Evolutionary conservation across 305 asterid species (phyloP), one percentile per base, ranked within the genome.

Genomic region (Solanum aculeatissimum): DNA sequence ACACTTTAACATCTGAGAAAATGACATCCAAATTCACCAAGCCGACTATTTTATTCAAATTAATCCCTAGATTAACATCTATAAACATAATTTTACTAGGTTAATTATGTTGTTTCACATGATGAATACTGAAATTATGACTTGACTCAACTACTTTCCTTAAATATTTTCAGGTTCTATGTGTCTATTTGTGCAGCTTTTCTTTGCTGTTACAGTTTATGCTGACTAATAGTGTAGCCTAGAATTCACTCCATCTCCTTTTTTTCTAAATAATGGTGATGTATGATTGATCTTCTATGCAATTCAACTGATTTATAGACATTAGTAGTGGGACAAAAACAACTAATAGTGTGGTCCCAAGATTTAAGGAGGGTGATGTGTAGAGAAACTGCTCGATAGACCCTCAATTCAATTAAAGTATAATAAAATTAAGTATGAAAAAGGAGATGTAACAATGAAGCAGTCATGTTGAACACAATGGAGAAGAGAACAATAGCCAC

Each of bases 171-270:
- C 9, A 15, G 21, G 60, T 47, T 72, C 18, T 21, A 7, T 21
- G 38, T 43, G 19, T 72, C 80, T 23, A 43, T 9, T 43, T 21
- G 13, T 72, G 80, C 80, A 21, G 14, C 57, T 45, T 29, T 74
- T 25, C 15, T 72, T 74, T 45, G 81, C 13, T 27, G 58, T 72
- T 43, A 25, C 81, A 45, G 81, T 45, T 45, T 53, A 72, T 74
- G 80, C 14, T 43, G 80, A 45, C 58, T 23, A 55, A 23, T 74
- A 8, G 15, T 15, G 42, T 47, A 74, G 81, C 40, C 15, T 74
- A 74, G 25, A 19, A 15, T 45, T 47, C 81, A 45, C 5, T 23
- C 21, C 1, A 23, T 45, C 43, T 27, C 72, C 1, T 5, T 65
- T 25, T 25, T 25, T 60, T 11, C 9, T n/a, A 2, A 1, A 4